Percentiles rank a stretch among this genome's conserved stretches.
phyloP scores from a whole-genome alignment of 768 basidiomycete species.

The Suillus plorans region DNA sequence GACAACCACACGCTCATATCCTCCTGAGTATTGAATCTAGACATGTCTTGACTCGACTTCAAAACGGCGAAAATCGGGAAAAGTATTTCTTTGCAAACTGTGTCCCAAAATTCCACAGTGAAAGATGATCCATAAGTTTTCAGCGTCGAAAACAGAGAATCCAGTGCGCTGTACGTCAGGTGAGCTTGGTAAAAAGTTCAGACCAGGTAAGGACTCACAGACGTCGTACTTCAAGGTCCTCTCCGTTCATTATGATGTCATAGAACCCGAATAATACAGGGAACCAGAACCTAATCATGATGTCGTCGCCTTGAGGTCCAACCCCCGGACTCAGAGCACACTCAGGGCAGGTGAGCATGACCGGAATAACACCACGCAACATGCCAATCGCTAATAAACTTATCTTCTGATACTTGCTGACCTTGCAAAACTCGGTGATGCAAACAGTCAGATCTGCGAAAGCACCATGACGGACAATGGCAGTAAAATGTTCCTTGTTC shows the following conservation, averaged over 20 bases:
- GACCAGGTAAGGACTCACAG: constrained; percentile 58
- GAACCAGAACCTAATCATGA: constrained; percentile 97
- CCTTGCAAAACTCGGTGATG: constrained; percentile 99
- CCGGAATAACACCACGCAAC: constrained; percentile 89
- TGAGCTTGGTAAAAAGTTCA: constrained; percentile 4
- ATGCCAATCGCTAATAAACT: constrained; percentile 94
- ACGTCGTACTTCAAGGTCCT: constrained; percentile 95
- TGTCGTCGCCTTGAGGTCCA: constrained; percentile 61
- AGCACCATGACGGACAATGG: constrained; percentile 91
- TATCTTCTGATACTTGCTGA: constrained; percentile 99
- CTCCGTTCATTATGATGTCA: constrained; percentile 99
- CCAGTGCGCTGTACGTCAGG: constrained; percentile 70
- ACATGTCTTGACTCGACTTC: constrained; percentile 88
- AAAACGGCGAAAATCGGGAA: constrained; percentile 98
- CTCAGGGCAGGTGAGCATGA: constrained; percentile 85
- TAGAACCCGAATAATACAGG: constrained; percentile 97
- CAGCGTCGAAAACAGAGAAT: constrained; percentile 91
- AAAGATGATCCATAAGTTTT: constrained; percentile 86
- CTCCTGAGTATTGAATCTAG: constrained; percentile 93
- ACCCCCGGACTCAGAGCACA: constrained; percentile 41
- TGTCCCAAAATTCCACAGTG: constrained; percentile 95
- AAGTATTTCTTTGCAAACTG: constrained; percentile 91
- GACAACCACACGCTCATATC: constrained; percentile 99
- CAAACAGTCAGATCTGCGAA: constrained; percentile 97
- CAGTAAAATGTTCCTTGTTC: constrained; percentile 85